phyloP scores from a whole-genome alignment of 768 basidiomycete species.

The Trichaptum fuscoviolaceum region DNA sequence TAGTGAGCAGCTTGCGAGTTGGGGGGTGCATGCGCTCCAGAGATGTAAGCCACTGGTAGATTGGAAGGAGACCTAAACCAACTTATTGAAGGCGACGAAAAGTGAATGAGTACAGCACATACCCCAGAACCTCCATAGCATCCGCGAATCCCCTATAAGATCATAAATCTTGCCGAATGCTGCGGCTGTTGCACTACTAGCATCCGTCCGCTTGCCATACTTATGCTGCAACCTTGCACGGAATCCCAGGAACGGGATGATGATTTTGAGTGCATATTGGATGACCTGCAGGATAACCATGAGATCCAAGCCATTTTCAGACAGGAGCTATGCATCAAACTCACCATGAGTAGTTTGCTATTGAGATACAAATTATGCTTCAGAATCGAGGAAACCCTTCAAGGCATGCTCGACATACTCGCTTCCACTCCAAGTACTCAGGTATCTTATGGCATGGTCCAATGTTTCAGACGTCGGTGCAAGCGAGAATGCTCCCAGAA shows the following conservation, averaged over 20 bases:
- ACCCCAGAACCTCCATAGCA: conserved; percentile 80
- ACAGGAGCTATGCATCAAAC: conserved; percentile 6
- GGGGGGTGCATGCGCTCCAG: conserved; percentile 68
- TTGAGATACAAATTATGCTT: conserved; percentile 8
- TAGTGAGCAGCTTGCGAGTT: conserved; percentile 63
- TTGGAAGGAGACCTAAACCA: conserved; percentile 62
- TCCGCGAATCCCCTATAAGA: conserved; percentile 62
- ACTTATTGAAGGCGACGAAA: conserved; percentile 1
- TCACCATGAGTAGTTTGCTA: conserved; percentile 75
- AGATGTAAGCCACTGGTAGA: conserved; percentile 73
- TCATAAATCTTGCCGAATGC: conserved; percentile 49
- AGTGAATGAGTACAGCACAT: conserved; percentile 18
- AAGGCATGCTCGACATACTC: conserved; percentile 50
- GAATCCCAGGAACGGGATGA: conserved; percentile 59
- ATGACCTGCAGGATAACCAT: conserved; percentile 45
- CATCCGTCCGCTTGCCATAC: conserved; percentile 49
- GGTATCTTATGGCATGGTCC: conserved; percentile 68
- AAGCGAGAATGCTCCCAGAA: conserved; percentile 57
- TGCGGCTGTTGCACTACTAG: conserved; percentile 49
- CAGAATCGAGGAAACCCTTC: conserved; percentile 12
- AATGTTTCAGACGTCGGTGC: conserved; percentile 58
- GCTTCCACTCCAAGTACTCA: conserved; percentile 83
- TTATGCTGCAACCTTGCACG: conserved; percentile 67
- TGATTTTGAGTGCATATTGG: conserved; percentile 66
- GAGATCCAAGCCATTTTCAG: not conserved